These are phyloP conservation scores for Biscogniauxia sp. DNA, from an alignment of 2,329 filamentous ascomycete species.

Conservation along the genomic window DNA sequence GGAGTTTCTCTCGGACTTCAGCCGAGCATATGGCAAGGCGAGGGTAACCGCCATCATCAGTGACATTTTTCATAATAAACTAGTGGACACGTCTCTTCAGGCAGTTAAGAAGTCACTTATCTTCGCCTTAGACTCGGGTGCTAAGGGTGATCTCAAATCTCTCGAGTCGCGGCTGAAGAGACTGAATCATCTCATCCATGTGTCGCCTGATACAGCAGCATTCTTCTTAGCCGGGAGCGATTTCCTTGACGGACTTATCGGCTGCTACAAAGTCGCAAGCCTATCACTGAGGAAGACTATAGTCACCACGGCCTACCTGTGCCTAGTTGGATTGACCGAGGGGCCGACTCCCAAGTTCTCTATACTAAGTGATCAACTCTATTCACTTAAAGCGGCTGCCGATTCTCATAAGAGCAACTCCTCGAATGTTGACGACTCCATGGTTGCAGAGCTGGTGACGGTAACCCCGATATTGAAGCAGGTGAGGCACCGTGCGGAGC, in stretches of 20 bases:
- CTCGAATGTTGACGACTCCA: constrained; percentile 60
- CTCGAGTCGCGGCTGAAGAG: constrained; percentile 54
- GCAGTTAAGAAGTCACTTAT: constrained; percentile 62
- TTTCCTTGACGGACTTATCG: constrained; percentile 73
- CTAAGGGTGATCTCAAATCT: constrained; percentile 52
- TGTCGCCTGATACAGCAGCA: constrained; percentile 54
- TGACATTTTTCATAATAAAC: constrained; percentile 51
- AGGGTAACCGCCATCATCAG: constrained; percentile 50
- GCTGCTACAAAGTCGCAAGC: constrained; percentile 63
- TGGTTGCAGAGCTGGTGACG: constrained; percentile 81
- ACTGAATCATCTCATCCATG: constrained; percentile 63
- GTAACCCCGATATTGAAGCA: constrained; percentile 72
- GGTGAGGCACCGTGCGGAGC: constrained; percentile 53
- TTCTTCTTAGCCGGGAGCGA: constrained; percentile 82
- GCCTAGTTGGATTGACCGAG: constrained; percentile 68
- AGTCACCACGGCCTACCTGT: constrained; percentile 72
- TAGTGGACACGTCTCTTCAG: constrained; percentile 53
- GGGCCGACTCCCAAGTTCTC: constrained; percentile 67
- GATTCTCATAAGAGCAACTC: constrained; percentile 60
- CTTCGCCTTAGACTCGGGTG: constrained; percentile 59
- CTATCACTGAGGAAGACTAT: constrained; percentile 64
- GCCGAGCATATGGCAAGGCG: constrained; percentile 64
- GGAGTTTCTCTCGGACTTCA: constrained; percentile 67
- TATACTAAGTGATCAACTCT: constrained; percentile 78
- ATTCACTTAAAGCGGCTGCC: constrained; percentile 70